phyloP scores from a whole-genome alignment of 2,329 filamentous ascomycete species.

The Colletotrichum cuscutae region DNA sequence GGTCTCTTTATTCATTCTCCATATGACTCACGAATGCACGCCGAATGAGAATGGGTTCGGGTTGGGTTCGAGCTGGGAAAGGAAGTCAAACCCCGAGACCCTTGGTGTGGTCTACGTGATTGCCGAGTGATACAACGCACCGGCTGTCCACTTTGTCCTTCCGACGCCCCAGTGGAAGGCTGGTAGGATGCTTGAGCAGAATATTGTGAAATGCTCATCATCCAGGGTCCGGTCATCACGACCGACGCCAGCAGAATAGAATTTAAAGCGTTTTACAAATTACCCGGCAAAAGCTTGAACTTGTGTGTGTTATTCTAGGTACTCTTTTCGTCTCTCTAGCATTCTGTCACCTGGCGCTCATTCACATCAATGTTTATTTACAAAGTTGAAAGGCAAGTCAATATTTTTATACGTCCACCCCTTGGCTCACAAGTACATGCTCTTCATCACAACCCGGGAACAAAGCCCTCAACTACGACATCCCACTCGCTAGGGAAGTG shows the following conservation, averaged over 20 bases:
- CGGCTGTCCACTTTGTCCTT: slow-evolving; percentile 11
- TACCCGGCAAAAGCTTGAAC: background rate
- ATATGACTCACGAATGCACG: slow-evolving; percentile 26
- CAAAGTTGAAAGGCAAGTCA: background rate
- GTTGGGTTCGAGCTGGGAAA: background rate
- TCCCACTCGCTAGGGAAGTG: slow-evolving; percentile 61
- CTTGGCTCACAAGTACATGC: background rate
- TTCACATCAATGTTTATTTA: background rate
- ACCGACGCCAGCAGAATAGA: slow-evolving; percentile 32
- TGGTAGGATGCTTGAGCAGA: slow-evolving; percentile 55
- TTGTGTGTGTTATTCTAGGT: background rate
- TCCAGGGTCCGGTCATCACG: slow-evolving; percentile 16
- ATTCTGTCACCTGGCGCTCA: background rate
- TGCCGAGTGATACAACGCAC: slow-evolving; percentile 8
- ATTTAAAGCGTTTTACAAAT: slow-evolving; percentile 3
- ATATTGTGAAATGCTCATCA: slow-evolving; percentile 71
- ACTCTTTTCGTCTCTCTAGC: background rate
- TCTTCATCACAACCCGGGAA: slow-evolving; percentile 8
- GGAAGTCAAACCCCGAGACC: slow-evolving; percentile 2
- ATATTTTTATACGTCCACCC: background rate
- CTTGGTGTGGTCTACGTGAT: slow-evolving; percentile 31
- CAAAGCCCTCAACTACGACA: slow-evolving; percentile 59
- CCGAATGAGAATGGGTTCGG: slow-evolving; percentile 34
- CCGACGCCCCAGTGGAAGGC: slow-evolving; percentile 26
- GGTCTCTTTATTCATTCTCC: background rate